Evolutionary conservation across 2,329 filamentous ascomycete genomes (phyloP).

Genomic region (Fusarium newnesense): DNA sequence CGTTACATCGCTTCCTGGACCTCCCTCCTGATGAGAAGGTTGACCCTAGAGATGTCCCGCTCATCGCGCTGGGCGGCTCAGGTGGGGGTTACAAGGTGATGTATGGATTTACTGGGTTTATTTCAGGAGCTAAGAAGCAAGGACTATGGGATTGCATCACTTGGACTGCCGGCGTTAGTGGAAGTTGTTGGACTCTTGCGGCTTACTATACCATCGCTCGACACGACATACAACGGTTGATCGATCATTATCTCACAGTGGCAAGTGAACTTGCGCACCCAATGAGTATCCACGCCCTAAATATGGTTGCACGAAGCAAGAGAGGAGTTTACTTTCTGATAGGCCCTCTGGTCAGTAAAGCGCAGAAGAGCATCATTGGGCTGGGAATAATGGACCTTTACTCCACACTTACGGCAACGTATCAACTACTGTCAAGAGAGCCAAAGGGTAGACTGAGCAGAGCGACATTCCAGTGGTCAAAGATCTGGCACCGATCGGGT

Average conservation of each 20-base stretch:
- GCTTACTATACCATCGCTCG: conserved; percentile 40
- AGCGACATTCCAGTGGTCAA: conserved; percentile 38
- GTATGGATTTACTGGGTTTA: conserved; percentile 40
- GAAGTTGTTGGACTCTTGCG: conserved; percentile 40
- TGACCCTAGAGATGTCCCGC: conserved; percentile 31
- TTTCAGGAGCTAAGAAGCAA: conserved; percentile 21
- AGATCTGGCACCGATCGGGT: conserved; percentile 29
- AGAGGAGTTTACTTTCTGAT: conserved; percentile 36
- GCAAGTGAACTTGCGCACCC: conserved; percentile 36
- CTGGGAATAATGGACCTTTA: conserved; percentile 41
- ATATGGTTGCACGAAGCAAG: conserved; percentile 27
- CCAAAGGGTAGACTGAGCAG: conserved; percentile 27
- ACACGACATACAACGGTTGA: conserved; percentile 19
- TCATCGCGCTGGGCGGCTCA: conserved; percentile 35
- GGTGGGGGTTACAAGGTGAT: conserved; percentile 40
- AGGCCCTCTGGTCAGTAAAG: conserved; percentile 34
- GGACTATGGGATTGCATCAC: conserved; percentile 36
- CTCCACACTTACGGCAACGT: conserved; percentile 32
- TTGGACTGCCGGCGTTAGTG: conserved; percentile 39
- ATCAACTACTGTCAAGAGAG: conserved; percentile 28
- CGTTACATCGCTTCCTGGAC: conserved; percentile 21
- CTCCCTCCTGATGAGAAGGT: conserved; percentile 16
- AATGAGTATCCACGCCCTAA: conserved; percentile 29
- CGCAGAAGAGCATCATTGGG: conserved; percentile 38
- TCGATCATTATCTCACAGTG: conserved; percentile 30